Base-by-base conservation (phyloP, 1,284 basidiomycete species). In the Waitea zeae region DNA sequence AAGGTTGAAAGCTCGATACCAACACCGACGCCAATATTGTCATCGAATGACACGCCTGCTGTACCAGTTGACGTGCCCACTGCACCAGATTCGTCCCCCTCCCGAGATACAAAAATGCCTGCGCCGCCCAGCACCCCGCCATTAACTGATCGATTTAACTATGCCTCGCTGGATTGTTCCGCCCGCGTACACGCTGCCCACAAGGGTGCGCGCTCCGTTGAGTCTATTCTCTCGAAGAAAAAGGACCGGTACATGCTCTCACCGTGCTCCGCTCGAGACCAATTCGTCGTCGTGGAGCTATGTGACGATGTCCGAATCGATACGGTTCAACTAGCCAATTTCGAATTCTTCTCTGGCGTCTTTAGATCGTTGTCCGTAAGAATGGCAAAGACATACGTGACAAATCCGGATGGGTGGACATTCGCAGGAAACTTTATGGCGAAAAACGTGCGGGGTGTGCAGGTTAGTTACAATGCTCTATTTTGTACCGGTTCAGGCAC, bases 261-360 rank as follows among this genome's bases (percentile, higher is more conserved):
- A 36, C 93, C 93, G 0, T 98, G 95, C 49, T 67, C 69, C 17
- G 61, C 64, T 37, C 54, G 64, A 40, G 59, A 66, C 19, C 87
- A 95, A 48, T 96, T 78, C 54, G 82, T 97, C 14, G 75, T 96
- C 18, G 79, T 97, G 30, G 95, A 98, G 56, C 72, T 97, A 4
- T 99, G 95, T 58, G 92, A 97, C 45, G 93, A 97, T 52, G 90
- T 98, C 44, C 65, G 83, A 26, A 88, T 97, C 47, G 92, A 98
- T 53, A 93, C 90, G 0, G 71, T 98, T 34, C 90, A 97, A 50
- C 60, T 99, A 4, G 92, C 90, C 36, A 95, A 97, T 49, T 95
- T 86, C 53, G 93, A 98, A 57, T 97, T 97, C 60, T 99, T 97
- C 59, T 90, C 84, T 45, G 89, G 92, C 7, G 84, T 96, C 34